Evolutionary conservation across 2,329 filamentous ascomycete genomes (phyloP).

Genomic region (Ilyonectria mors-panacis): DNA sequence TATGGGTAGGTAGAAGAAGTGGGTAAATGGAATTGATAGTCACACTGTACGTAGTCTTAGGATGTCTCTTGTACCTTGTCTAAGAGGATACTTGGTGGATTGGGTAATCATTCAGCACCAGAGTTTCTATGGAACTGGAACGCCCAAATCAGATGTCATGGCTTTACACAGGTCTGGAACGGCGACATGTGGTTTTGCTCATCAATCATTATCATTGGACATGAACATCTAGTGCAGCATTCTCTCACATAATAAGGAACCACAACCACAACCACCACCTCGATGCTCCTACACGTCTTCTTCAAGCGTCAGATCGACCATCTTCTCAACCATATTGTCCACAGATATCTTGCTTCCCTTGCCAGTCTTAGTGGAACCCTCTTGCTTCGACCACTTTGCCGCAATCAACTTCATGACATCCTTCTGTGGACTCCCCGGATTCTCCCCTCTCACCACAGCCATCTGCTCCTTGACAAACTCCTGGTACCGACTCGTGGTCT

Average conservation of each 20-base stretch:
- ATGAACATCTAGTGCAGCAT: not conserved
- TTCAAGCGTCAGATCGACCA: constrained; percentile 48
- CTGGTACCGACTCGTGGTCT: constrained; percentile 61
- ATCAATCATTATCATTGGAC: not conserved
- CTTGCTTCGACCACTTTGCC: constrained; percentile 70
- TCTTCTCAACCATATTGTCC: constrained; percentile 41
- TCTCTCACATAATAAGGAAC: not conserved
- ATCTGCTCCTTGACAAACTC: constrained; percentile 78
- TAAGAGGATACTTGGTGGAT: not conserved
- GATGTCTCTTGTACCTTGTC: not conserved
- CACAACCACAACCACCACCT: not conserved
- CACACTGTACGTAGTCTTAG: not conserved
- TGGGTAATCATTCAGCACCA: not conserved
- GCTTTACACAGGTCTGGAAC: not conserved
- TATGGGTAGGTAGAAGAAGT: not conserved
- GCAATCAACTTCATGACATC: constrained; percentile 79
- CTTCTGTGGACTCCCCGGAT: constrained; percentile 72
- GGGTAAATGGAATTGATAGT: not conserved
- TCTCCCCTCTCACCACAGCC: constrained; percentile 68
- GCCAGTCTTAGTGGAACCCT: constrained; percentile 53
- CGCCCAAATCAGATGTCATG: not conserved
- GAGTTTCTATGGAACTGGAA: not conserved
- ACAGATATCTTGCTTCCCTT: constrained; percentile 33
- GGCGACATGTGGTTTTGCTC: not conserved
- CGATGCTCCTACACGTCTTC: constrained; percentile 30